Evolutionary conservation across 2,329 filamentous ascomycete species (phyloP), one percentile per base, ranked within the genome.

Genomic region (Trichoderma citrinoviride): DNA sequence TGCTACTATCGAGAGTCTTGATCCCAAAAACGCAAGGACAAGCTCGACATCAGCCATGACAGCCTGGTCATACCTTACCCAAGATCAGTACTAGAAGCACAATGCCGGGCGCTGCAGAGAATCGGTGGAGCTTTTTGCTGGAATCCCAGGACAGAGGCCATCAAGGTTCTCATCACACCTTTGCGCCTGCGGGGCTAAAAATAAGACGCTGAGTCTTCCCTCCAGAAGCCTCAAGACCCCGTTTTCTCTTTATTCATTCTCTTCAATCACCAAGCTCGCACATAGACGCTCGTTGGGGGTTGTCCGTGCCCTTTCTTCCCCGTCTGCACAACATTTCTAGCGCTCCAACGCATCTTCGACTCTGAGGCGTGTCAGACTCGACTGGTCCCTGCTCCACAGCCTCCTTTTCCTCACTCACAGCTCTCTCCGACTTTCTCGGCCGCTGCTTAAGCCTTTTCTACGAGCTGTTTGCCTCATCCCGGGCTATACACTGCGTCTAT

Each of bases 111-210:
- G 10, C 33, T 37, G 33, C 33, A 37, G 49, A 54, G 40, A 37
- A 7, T 33, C 37, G 60, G 60, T 62, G 60, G 60, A 62, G 49
- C 57, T 27, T 53, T 25, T 27, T 19, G 29, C n/a, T 25, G 40
- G 27, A 44, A 1, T 41, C 52, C n/a, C 52, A 55, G 25, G 49
- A 33, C 23, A 5, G 60, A 44, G 60, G 49, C 60, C 60, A 62
- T 62, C 60, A 62, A 46, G 60, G 60, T 62, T 62, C 60, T 62
- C 60, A 62, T 44, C 60, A 54, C 60, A 53, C 50, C 49, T 62
- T 62, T 49, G 53, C 40, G 46, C 53, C 50, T 62, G 60, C 60
- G 60, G 60, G 60, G 60, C 60, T 37, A 41, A 62, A 62, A 62
- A 53, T 25, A 29, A 53, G 41, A 53, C 49, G 40, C 40, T 49